phyloP scores from a whole-genome alignment of 768 basidiomycete species.

The Pleurotus cornucopiae region DNA sequence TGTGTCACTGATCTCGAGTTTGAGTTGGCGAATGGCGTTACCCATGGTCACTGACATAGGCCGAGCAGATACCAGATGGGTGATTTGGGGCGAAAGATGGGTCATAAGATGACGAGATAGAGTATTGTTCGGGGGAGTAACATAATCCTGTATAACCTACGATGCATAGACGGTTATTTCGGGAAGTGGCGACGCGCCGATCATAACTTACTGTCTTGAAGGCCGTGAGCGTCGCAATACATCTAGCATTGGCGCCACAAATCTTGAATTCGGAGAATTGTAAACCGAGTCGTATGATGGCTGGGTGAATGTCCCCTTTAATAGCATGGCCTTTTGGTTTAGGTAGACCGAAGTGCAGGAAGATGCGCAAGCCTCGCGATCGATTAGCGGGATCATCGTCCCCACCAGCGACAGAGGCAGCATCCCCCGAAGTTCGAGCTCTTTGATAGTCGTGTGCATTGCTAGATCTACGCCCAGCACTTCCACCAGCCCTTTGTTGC shows the following conservation, averaged over 20 bases:
- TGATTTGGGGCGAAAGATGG: slow-evolving; percentile 90
- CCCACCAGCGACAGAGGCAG: slow-evolving; percentile 13
- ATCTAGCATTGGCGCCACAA: slow-evolving; percentile 91
- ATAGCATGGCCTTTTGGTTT: slow-evolving; percentile 48
- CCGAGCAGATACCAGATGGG: slow-evolving; percentile 80
- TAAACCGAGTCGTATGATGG: slow-evolving; percentile 79
- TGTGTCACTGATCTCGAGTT: slow-evolving; percentile 89
- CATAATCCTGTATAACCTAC: slow-evolving; percentile 89
- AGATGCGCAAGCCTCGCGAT: slow-evolving; percentile 73
- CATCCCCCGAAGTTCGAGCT: slow-evolving; percentile 23
- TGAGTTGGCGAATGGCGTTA: slow-evolving; percentile 90
- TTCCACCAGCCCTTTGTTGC: slow-evolving; percentile 4
- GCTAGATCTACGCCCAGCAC: slow-evolving; percentile 4
- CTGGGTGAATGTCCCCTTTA: slow-evolving; percentile 90
- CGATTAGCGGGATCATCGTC: slow-evolving; percentile 31
- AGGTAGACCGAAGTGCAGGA: slow-evolving; percentile 81
- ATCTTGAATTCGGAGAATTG: slow-evolving; percentile 92
- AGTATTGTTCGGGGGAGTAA: slow-evolving; percentile 80
- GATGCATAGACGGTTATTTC: slow-evolving; percentile 5
- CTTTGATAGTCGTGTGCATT: slow-evolving; percentile 15
- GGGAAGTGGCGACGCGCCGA: neutral
- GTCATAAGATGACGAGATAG: slow-evolving; percentile 90
- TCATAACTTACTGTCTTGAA: slow-evolving; percentile 77
- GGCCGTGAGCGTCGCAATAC: slow-evolving; percentile 85
- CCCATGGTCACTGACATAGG: slow-evolving; percentile 95